Evolutionary conservation across 352 stramenopile genomes (phyloP), one percentile per base, ranked within the genome.

Genomic region (Phytophthora cryptogea): DNA sequence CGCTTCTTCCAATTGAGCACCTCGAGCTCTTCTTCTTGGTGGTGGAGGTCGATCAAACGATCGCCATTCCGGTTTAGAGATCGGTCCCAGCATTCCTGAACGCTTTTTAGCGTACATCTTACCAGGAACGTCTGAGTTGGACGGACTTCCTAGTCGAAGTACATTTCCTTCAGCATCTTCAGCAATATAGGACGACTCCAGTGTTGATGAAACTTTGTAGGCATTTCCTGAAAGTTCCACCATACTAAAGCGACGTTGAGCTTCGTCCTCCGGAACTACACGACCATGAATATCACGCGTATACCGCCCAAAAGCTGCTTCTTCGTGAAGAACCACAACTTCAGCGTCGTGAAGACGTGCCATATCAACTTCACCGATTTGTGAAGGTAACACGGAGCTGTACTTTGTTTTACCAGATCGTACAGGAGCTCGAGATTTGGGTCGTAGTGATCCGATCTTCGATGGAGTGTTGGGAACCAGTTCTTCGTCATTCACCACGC

Each of bases 301-400:
- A 30, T 87, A 92, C 1, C 74, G 69, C 2, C 86, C 86, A 52
- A 76, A 83, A 3, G 65, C 47, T 14, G 60, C 62, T 68, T 97
- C 88, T 62, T 96, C 90, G 8, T 80, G 54, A 1, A 97, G 35
- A 3, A 97, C 46, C 0, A 94, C 35, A 5, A 50, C 37, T 49
- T 95, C 88, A 5, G 81, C 87, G 17, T 86, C 76, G 20, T 74
- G 72, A 50, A 97, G 81, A 1, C 89, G 76, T 17, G 76, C 41
- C 81, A 97, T 89, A 43, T 97, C 89, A 2, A 91, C 55, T 54
- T 97, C 83, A 13, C 84, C 88, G 46, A 97, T 89, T 35, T 90
- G 78, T 4, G 77, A 92, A 0, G 88, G 80, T 14, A 76, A 17
- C 1, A 77, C 49, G 0, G 67, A 65, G 39, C 63, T 72, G 36